Evolutionary conservation across 2,329 filamentous ascomycete genomes (phyloP), one percentile per base, ranked within the genome.

Genomic region (Fusarium sp.): DNA sequence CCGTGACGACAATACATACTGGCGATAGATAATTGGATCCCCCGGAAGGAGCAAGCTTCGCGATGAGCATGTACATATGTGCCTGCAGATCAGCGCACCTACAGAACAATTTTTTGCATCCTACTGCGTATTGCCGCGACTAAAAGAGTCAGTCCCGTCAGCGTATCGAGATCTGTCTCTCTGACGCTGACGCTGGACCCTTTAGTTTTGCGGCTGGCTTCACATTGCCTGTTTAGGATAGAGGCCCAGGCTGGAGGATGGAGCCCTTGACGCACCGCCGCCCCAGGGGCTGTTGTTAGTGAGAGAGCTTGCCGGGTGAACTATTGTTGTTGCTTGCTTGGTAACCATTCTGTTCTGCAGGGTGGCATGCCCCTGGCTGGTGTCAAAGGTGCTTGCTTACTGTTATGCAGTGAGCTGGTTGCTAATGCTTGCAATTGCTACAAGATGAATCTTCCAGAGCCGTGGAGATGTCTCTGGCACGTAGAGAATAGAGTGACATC

Each of bases 381-480:
- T 59, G 33, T 37, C 20, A 25, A 27, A 27, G 33, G 15, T 58
- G 33, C 33, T 27, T 58, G 20, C 54, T 38, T 38, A 58, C 35
- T 27, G 32, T 43, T 63, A 27, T 14, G 15, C 7, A 33, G 25
- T 12, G 17, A 27, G 37, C 25, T 52, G 47, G 47, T 32, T 62
- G 27, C 14, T 38, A 33, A 57, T 47, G 38, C 69, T 66, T 68
- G 66, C 66, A 73, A 72, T 73, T 67, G 61, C 58, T 66, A 61
- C 59, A 47, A 47, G 7, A 25, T 25, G 43, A 25, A 15, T 30
- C 27, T 32, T 52, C 47, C 10, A 52, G 47, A n/a, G 17, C 27
- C 27, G 47, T 52, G 47, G 47, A 38, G 57, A 30, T 20, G 15
- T 15, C 40, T 20, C 27, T 43, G 35, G 15, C 15, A 40, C 17